Percentiles rank a stretch among this genome's conserved stretches.
These are phyloP conservation scores for Talaromyces sp. DNA, from an alignment of 2,329 filamentous ascomycete species.

Conservation along the genomic window DNA sequence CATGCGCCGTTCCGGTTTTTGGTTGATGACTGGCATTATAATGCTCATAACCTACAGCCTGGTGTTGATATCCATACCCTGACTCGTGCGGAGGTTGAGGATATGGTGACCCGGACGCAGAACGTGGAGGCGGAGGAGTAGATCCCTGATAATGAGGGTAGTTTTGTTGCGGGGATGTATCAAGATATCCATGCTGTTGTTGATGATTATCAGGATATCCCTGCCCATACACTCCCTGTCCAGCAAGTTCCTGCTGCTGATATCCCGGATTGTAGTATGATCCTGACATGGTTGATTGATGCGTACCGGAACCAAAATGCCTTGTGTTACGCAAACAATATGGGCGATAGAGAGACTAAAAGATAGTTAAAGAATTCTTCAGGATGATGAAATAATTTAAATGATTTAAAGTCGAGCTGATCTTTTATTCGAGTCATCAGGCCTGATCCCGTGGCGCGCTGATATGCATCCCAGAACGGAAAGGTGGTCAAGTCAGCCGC, in stretches of 20 bases:
- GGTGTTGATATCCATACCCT: conserved; percentile 25
- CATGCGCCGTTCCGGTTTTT: conserved; percentile 8
- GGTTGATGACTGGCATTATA: background rate
- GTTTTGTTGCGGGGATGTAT: background rate
- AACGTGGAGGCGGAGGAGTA: conserved; percentile 9
- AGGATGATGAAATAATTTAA: background rate
- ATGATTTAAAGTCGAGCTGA: background rate
- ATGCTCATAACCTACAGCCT: background rate
- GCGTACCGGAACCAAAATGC: background rate
- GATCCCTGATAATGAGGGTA: conserved; percentile 1
- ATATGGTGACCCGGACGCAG: conserved; percentile 22
- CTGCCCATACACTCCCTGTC: background rate
- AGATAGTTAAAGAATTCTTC: background rate
- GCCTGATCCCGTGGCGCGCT: conserved; percentile 2
- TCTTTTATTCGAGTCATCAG: background rate
- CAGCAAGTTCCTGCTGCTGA: background rate
- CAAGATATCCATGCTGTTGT: conserved; percentile 18
- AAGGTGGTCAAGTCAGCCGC: conserved; percentile 11
- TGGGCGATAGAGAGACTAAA: too few species aligned
- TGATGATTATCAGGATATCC: conserved; percentile 8
- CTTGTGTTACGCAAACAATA: background rate
- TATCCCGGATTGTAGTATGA: conserved; percentile 10
- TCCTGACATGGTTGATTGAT: conserved; percentile 11
- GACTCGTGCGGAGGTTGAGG: conserved; percentile 27
- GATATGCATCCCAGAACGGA: background rate